These are phyloP conservation scores for Porcisia hertigi DNA, from an alignment of 208 protist species.

Conservation along the genomic window DNA sequence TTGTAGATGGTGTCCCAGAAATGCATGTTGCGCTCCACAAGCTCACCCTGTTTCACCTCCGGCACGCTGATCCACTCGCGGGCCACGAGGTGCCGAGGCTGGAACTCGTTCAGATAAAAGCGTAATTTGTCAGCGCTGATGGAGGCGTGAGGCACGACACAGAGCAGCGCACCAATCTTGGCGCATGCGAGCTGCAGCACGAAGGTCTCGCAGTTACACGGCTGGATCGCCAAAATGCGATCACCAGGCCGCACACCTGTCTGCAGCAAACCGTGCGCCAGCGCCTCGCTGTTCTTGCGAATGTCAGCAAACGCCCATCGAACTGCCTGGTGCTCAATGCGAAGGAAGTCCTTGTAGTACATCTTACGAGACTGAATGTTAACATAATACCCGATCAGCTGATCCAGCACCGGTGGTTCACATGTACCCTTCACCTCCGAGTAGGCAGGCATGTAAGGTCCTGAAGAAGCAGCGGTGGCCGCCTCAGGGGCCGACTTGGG, in stretches of 20 bases:
- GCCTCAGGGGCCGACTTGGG: constrained; percentile 48
- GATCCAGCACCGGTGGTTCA: constrained; percentile 78
- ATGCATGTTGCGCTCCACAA: constrained; percentile 92
- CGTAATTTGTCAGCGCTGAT: constrained; percentile 91
- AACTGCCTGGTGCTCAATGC: constrained; percentile 92
- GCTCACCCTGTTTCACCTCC: constrained; percentile 80
- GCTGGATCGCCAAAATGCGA: constrained; percentile 86
- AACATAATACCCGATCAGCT: constrained; percentile 92
- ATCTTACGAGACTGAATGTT: constrained; percentile 94
- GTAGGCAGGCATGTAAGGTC: constrained; percentile 71
- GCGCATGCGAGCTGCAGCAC: constrained; percentile 90
- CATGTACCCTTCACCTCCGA: constrained; percentile 74
- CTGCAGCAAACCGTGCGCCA: constrained; percentile 89
- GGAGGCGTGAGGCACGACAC: constrained; percentile 75
- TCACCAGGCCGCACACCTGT: constrained; percentile 87
- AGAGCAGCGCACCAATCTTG: constrained; percentile 86
- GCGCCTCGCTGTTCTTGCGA: constrained; percentile 93
- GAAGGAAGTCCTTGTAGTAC: constrained; percentile 94
- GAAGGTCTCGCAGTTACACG: constrained; percentile 92
- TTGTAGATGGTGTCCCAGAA: constrained; percentile 94
- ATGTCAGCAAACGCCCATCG: constrained; percentile 93
- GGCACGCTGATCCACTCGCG: constrained; percentile 90
- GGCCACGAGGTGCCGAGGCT: constrained; percentile 83
- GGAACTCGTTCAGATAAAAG: constrained; percentile 93
- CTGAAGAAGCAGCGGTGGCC: constrained; percentile 49